These are phyloP conservation scores for Onygenales sp. DNA, from an alignment of 2,329 filamentous ascomycete genomes.

Conservation along the genomic window DNA sequence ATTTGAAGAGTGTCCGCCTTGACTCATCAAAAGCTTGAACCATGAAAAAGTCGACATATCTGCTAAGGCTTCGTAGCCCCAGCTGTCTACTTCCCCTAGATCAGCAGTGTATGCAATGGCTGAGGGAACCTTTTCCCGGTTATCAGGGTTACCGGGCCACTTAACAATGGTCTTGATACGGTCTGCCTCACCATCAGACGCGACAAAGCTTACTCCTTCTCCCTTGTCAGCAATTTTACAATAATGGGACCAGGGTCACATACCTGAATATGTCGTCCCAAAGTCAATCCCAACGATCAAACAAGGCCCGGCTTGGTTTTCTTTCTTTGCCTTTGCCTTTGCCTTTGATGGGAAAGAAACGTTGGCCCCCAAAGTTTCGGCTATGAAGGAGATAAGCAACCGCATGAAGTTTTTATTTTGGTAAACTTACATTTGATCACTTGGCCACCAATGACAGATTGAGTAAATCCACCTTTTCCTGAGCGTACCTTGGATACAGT, in stretches of 20 bases:
- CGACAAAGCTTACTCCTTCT: slow-evolving; percentile 5
- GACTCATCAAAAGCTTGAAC: slow-evolving; percentile 14
- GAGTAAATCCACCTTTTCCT: no score
- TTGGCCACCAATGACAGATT: no score
- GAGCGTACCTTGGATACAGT: no score
- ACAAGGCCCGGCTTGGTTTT: neutral
- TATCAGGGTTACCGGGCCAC: slow-evolving; percentile 9
- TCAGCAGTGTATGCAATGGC: slow-evolving; percentile 8
- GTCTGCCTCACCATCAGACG: neutral
- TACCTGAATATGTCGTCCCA: slow-evolving; percentile 14
- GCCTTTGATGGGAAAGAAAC: neutral
- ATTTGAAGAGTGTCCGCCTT: neutral
- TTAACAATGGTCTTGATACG: slow-evolving; percentile 3
- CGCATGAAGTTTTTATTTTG: no score
- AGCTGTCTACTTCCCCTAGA: slow-evolving; percentile 26
- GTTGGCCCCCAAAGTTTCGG: neutral
- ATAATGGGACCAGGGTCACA: neutral
- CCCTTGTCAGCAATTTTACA: neutral
- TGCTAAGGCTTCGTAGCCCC: slow-evolving; percentile 9
- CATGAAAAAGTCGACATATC: slow-evolving; percentile 7
- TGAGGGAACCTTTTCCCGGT: slow-evolving; percentile 8
- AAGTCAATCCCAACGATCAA: slow-evolving; percentile 14
- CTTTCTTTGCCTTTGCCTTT: neutral
- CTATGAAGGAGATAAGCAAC: neutral
- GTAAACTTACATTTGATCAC: no score